Conservation (phyloP, 202 grass and related monocot species). For the Schoenoplectus triqueter region DNA sequence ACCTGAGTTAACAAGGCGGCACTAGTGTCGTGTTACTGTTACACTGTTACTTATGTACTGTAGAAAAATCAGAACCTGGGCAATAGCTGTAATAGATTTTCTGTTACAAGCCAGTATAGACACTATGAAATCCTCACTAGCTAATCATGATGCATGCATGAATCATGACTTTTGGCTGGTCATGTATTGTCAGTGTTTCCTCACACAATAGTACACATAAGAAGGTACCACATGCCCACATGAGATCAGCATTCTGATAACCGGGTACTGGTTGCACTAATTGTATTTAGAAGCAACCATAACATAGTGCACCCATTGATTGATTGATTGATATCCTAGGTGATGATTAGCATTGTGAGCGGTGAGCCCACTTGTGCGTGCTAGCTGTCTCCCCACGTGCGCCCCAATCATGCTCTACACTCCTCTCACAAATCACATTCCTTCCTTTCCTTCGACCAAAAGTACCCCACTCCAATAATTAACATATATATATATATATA, state of each 20-base stretch:
- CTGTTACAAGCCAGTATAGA: neutral
- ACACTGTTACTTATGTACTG: neutral
- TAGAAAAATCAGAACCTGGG: neutral
- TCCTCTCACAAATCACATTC: too few species aligned
- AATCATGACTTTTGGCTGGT: too few species aligned
- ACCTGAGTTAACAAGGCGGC: neutral
- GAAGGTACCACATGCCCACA: too few species aligned
- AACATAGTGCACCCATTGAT: neutral
- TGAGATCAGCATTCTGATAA: neutral
- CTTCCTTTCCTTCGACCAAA: conserved; percentile 23
- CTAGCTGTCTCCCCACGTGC: conserved; percentile 42
- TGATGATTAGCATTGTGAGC: conserved; percentile 27
- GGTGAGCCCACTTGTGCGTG: conserved; percentile 25
- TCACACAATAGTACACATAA: too few species aligned
- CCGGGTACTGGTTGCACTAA: neutral
- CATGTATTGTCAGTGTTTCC: too few species aligned
- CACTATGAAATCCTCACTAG: neutral
- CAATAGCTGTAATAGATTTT: neutral
- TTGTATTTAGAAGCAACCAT: neutral
- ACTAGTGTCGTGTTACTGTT: neutral
- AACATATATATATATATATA: neutral
- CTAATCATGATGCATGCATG: too few species aligned
- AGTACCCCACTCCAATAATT: conserved; percentile 4
- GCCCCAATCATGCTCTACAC: conserved; percentile 35
- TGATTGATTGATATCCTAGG: conserved; percentile 21